These are phyloP conservation scores for Sphagnum fallax DNA, from an alignment of 228 moss, liverwort and hornwort species.

Conservation along the genomic window DNA sequence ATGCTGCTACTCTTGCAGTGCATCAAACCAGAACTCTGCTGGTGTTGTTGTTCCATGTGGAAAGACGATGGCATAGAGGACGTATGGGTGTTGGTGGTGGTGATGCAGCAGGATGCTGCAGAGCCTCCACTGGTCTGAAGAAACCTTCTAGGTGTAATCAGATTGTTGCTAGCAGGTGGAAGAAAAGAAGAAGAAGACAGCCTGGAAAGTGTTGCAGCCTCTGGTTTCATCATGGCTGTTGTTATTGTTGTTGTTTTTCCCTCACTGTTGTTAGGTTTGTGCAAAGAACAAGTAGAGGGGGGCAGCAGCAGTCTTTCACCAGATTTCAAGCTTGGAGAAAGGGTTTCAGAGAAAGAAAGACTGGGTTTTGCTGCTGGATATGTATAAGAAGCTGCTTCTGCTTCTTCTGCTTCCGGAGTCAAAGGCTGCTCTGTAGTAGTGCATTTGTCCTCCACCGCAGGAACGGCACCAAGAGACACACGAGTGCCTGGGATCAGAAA, in stretches of 20 bases:
- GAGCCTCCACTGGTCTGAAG: neutral
- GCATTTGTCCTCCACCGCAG: neutral
- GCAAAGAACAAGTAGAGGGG: too few relatives aligned
- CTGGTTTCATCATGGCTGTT: too few relatives aligned
- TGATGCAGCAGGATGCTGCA: constrained; percentile 4
- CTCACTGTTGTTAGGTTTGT: too few relatives aligned
- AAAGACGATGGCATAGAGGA: neutral
- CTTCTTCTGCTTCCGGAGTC: too few relatives aligned
- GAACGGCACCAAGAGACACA: constrained; percentile 66
- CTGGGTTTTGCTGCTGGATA: constrained; percentile 2
- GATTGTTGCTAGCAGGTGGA: constrained; percentile 4
- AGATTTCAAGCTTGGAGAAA: too few relatives aligned
- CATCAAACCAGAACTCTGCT: constrained; percentile 2
- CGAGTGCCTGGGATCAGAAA: constrained; percentile 70
- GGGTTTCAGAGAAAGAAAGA: constrained; percentile 6
- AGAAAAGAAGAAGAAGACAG: too few relatives aligned
- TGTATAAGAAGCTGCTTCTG: too few relatives aligned
- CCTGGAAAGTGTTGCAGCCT: too few relatives aligned
- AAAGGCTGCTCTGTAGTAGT: too few relatives aligned
- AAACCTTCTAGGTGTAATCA: neutral
- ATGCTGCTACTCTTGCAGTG: constrained; percentile 42
- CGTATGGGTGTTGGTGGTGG: constrained; percentile 8
- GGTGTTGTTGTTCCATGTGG: too few relatives aligned
- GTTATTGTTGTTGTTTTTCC: too few relatives aligned
- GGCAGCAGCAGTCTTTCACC: too few relatives aligned